phyloP scores from a whole-genome alignment of 805 yeast genomes.

The Candida sonorensis region DNA sequence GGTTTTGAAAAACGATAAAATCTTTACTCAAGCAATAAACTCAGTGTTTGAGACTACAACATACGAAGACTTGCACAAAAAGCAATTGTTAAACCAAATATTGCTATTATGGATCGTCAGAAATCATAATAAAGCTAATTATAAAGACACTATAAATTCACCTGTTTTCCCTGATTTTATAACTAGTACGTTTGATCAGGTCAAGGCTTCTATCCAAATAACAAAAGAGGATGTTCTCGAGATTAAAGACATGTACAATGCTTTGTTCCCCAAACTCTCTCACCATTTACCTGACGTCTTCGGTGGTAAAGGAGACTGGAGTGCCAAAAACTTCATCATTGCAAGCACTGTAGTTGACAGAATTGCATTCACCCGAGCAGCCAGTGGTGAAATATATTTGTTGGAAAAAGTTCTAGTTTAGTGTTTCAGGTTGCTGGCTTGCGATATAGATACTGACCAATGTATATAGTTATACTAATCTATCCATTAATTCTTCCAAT shows the following conservation, averaged over 20 bases:
- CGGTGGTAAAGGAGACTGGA: constrained; percentile 43
- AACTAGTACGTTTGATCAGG: constrained; percentile 16
- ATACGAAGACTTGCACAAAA: constrained; percentile 43
- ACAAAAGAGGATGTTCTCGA: constrained; percentile 49
- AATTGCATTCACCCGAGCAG: constrained; percentile 20
- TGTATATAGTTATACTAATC: too few species aligned
- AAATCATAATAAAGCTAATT: constrained; percentile 38
- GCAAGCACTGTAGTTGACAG: constrained; percentile 30
- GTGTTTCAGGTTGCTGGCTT: too few species aligned
- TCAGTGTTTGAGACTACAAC: constrained; percentile 50
- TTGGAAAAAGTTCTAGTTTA: constrained; percentile 6
- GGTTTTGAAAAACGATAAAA: constrained; percentile 33
- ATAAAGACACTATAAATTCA: constrained; percentile 24
- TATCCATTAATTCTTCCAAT: too few species aligned
- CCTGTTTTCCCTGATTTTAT: constrained; percentile 49
- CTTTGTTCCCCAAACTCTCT: constrained; percentile 40
- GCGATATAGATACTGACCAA: too few species aligned
- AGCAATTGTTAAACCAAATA: constrained; percentile 49
- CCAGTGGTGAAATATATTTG: constrained; percentile 22
- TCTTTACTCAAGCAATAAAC: constrained; percentile 37
- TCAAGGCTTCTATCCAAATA: constrained; percentile 29
- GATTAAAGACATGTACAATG: constrained; percentile 44
- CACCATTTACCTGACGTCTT: constrained; percentile 39
- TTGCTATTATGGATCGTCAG: constrained; percentile 60
- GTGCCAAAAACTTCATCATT: constrained; percentile 37